phyloP scores from a whole-genome alignment of 495 filamentous ascomycete genomes.

The Pyrenula massariospora region DNA sequence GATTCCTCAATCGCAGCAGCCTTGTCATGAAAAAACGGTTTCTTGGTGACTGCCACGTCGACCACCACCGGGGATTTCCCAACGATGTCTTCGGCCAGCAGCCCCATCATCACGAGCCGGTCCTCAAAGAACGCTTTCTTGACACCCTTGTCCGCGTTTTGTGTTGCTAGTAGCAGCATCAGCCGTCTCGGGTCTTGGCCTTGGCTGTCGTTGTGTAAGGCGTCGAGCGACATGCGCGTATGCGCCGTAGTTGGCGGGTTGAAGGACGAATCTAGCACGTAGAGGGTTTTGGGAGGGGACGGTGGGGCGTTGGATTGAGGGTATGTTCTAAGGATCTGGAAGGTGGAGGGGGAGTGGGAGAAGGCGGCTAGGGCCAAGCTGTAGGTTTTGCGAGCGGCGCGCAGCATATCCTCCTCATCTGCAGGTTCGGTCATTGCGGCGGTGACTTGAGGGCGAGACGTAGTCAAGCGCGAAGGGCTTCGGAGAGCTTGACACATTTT shows the following conservation, averaged over 20 bases:
- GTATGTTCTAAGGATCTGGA: constrained; percentile 49
- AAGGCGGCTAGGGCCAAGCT: constrained; percentile 43
- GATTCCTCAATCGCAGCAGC: constrained; percentile 50
- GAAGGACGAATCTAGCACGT: constrained; percentile 90
- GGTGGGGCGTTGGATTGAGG: constrained; percentile 16
- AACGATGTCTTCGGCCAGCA: constrained; percentile 58
- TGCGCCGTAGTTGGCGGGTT: constrained; percentile 88
- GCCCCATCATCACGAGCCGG: constrained; percentile 74
- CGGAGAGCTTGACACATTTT: no score
- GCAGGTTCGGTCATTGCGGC: no score
- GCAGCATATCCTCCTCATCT: background rate
- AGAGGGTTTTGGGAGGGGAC: constrained; percentile 36
- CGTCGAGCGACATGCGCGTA: constrained; percentile 58
- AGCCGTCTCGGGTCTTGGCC: constrained; percentile 36
- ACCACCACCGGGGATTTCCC: constrained; percentile 21
- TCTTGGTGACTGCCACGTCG: constrained; percentile 72
- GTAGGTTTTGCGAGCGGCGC: constrained; percentile 18
- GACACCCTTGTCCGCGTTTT: constrained; percentile 88
- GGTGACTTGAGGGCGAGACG: no score
- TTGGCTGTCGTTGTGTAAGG: constrained; percentile 31
- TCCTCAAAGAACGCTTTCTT: constrained; percentile 76
- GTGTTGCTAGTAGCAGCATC: constrained; percentile 71
- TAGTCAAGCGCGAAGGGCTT: no score
- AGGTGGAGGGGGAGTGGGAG: constrained; percentile 36
- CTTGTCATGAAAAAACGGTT: constrained; percentile 82